Base-by-base conservation (phyloP, 2,329 filamentous ascomycete genomes). In the Trichoderma aggressivum region DNA sequence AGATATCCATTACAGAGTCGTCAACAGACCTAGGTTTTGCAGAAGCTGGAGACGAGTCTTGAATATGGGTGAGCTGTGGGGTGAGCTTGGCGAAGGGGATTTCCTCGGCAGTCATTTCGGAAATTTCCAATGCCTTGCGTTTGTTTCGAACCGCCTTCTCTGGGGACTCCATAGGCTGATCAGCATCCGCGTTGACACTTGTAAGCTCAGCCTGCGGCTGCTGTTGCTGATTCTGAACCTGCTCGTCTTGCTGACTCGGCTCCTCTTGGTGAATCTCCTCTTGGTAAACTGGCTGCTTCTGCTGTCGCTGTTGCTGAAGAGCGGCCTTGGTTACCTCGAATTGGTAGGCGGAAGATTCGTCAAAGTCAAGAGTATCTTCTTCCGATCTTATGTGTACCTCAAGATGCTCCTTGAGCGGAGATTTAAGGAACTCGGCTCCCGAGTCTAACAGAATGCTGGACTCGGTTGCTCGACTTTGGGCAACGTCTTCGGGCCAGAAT, bases 371-470 rank as follows among this genome's bases (percentile, higher is more conserved):
- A n/a, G 61, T 24, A 59, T 32, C 18, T 11, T 66, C 47, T 34
- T 28, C 59, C 26, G 21, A 24, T 30, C 28, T 12, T 7, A 24
- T 53, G 47, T 53, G 18, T 24, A 28, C 21, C 7, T 50, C 53
- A 16, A 30, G 28, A 47, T 60, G 55, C 8, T 72, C 74, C 18
- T 67, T 65, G 0, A 63, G 75, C 0, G 75, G 71, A 34, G 79
- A 62, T 2, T 62, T 77, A 12, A 82, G 75, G 62, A 83, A 82
- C 21, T 75, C 75, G 4, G 77, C 75, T 14, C 80, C 80, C 14
- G 80, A 79, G 4, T 72, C 63, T 28, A 76, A 74, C 74, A 79
- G 78, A 10, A 71, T 64, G 26, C 69, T 70, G 10, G 74, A 50
- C 14, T 64, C 59, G 7, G 60, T 64, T 34, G 68, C 68, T 47